These are phyloP conservation scores for Macrocybe gigantea DNA, from an alignment of 768 basidiomycete genomes.

Conservation along the genomic window DNA sequence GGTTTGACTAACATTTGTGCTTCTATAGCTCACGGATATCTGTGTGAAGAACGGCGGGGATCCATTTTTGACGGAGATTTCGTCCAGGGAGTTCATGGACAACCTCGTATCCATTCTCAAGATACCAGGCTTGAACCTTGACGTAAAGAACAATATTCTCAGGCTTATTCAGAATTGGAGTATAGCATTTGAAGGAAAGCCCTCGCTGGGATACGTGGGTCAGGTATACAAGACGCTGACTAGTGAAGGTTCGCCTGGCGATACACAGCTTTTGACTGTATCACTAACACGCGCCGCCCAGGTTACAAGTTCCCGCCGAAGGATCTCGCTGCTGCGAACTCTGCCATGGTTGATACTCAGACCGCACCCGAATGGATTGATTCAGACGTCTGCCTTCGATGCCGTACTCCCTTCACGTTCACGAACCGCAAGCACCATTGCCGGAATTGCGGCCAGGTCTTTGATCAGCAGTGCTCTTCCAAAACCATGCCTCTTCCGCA, in stretches of 20 bases:
- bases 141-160: conserved; percentile 78
- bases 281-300: conserved; percentile 17
- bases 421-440: conserved; percentile 99
- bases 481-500: conserved; percentile 82
- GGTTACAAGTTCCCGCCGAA: conserved; percentile 85
- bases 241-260: conserved; percentile 53
- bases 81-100: conserved; percentile 90
- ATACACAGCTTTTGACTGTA: conserved; percentile 1
- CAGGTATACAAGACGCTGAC: conserved; percentile 76
- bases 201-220: conserved; percentile 63
- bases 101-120: conserved; percentile 88
- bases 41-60: conserved; percentile 98
- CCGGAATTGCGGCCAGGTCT: conserved; percentile 95
- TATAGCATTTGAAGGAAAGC: conserved; percentile 79
- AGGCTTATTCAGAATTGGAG: conserved; percentile 92
- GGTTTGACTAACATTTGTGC: conserved; percentile 1
- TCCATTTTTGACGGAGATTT: conserved; percentile 77
- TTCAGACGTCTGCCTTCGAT: conserved; percentile 90
- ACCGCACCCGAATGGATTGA: conserved; percentile 98
- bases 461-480: conserved; percentile 90
- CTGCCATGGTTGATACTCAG: conserved; percentile 86
- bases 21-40: conserved; percentile 70
- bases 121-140: conserved; percentile 65
- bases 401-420: conserved; percentile 85
- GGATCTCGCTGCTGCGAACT: conserved; percentile 59